Base-by-base conservation (phyloP, 2,329 filamentous ascomycete genomes). In the Fusarium denticulatum region DNA sequence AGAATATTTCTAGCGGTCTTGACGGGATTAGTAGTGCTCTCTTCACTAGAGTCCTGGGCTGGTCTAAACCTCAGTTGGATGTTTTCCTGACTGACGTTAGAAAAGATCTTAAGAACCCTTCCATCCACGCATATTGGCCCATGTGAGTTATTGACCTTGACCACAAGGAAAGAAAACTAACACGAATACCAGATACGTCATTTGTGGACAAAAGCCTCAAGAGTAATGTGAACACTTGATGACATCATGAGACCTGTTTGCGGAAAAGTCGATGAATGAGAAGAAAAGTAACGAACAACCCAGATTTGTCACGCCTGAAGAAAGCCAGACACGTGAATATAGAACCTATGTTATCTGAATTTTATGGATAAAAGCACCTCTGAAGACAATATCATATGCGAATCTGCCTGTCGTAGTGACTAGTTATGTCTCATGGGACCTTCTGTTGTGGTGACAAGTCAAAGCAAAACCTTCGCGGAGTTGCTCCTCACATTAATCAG, bases 61-160 rank as follows among this genome's bases (percentile, higher is more conserved):
- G 80, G 79, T 61, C 73, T 5, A 53, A 64, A 6, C 57, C 72
- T 9, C 78, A 81, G 65, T 68, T 78, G 2, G 34, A 77, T 12
- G 65, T 75, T 6, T 78, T 80, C 28, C 72, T 81, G 26, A 57
- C 58, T 3, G 39, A 69, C 6, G 68, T 80, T 1, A 60, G 79
- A 16, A 77, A 76, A 52, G 79, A 80, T 15, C 43, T 80, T 14
- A 72, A 57, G 14, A 65, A 80, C 37, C 53, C 64, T 6, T 67
- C 60, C 1, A 76, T 81, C 7, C 79, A 82, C 57, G 77, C 74
- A 5, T 81, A 81, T 40, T 78, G 67, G 60, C 76, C 71, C 0
- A 65, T 79, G 74, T 79, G 50, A 75, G 73, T 56, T 5, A 7
- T 42, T 6, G 3, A 12, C 6, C 10, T 32, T 6, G 14, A 15